These are phyloP conservation scores for Globisporangium abappressorium DNA, from an alignment of 352 stramenopile genomes.

Conservation along the genomic window DNA sequence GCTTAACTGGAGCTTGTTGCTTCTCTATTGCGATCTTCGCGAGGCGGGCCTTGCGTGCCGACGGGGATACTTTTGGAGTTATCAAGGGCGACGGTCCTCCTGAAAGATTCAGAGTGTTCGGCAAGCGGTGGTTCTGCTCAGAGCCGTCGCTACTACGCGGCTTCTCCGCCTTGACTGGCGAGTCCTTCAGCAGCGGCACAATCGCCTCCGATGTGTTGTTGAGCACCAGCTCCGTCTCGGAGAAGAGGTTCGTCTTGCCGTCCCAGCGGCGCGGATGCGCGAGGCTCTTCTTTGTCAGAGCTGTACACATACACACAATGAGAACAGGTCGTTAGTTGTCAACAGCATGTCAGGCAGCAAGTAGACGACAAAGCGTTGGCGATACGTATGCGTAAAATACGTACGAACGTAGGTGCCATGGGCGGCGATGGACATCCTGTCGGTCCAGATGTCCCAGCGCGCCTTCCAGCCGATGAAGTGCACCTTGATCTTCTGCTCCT, in stretches of 20 bases:
- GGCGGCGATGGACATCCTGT: constrained; percentile 55
- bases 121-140: background rate
- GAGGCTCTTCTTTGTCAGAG: constrained; percentile 19
- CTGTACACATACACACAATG: background rate
- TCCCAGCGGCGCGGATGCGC: constrained; percentile 16
- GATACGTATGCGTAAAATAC: constrained; percentile 15
- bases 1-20: background rate
- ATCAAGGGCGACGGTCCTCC: background rate
- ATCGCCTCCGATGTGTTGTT: background rate
- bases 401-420: constrained; percentile 54
- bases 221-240: background rate
- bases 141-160: background rate
- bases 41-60: background rate
- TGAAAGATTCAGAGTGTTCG: background rate
- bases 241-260: constrained; percentile 19
- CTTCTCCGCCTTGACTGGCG: background rate
- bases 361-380: background rate
- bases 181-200: constrained; percentile 7
- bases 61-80: background rate
- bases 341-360: background rate
- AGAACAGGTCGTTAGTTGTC: background rate
- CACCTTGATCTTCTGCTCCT: constrained; percentile 62
- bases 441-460: constrained; percentile 72
- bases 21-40: constrained; percentile 7
- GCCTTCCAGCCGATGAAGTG: constrained; percentile 70